phyloP scores from a whole-genome alignment of 371 early-diverging fungal species.

The Mucor saturninus region DNA sequence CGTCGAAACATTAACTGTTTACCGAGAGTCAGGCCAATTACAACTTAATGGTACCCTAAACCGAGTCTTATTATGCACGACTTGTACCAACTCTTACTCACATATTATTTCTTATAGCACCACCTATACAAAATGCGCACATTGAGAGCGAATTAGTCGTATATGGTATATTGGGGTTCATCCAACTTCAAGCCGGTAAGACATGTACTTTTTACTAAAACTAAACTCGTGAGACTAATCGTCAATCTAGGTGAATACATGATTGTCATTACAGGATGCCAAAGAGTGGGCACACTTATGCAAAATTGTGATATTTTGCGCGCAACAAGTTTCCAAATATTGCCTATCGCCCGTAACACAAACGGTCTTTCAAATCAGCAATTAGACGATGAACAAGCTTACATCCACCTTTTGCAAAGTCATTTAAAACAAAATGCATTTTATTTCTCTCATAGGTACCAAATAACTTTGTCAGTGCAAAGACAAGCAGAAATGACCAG shows the following conservation, averaged over 20 bases:
- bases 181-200: conserved; percentile 73
- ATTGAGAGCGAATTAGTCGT: conserved; percentile 33
- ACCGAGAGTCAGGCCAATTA: conserved; percentile 38
- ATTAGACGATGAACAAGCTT: conserved; percentile 74
- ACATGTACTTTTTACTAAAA: neutral
- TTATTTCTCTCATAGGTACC: conserved; percentile 84
- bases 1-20: conserved; percentile 35
- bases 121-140: conserved; percentile 21
- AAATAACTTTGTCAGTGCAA: conserved; percentile 84
- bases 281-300: conserved; percentile 64
- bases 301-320: conserved; percentile 72
- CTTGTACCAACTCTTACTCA: neutral
- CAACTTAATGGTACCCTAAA: conserved; percentile 41
- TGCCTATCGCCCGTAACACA: conserved; percentile 68
- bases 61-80: neutral
- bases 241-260: conserved; percentile 54
- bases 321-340: conserved; percentile 69
- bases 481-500: conserved; percentile 51
- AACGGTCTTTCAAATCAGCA: conserved; percentile 30
- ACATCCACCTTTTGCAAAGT: conserved; percentile 69
- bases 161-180: conserved; percentile 77
- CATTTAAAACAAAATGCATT: conserved; percentile 69
- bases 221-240: neutral
- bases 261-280: conserved; percentile 84
- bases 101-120: conserved; percentile 20